A percentile compares a stretch with the other conserved stretches of the same genome.
Evolutionary conservation across 2,329 filamentous ascomycete genomes (phyloP).

Genomic region (Coleophoma eucalyptorum): DNA sequence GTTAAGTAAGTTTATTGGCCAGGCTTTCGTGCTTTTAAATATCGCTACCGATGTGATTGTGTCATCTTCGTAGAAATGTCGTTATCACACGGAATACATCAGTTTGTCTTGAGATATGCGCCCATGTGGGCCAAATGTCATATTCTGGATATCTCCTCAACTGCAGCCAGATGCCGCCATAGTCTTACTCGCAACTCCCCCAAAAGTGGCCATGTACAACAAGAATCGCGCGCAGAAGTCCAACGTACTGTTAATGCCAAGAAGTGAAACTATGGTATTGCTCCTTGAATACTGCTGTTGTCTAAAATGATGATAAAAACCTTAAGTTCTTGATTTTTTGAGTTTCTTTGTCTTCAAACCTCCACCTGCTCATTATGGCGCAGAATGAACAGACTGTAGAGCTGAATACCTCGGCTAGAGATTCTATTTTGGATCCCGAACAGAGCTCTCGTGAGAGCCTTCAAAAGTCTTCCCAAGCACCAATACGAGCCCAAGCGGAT

Average conservation of each 20-base stretch:
- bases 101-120: not conserved
- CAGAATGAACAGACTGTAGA: not conserved
- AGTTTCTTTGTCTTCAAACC: not conserved
- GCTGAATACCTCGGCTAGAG: not conserved
- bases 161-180: not conserved
- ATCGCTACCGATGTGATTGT: no score
- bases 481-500: not conserved
- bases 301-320: not conserved
- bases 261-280: not conserved
- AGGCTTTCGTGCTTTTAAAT: no score
- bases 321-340: not conserved
- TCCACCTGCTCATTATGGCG: not conserved
- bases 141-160: not conserved
- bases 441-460: not conserved
- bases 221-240: not conserved
- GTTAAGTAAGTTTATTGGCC: no score
- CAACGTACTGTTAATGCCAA: not conserved
- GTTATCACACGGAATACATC: not conserved
- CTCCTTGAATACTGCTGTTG: not conserved
- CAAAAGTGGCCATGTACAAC: not conserved
- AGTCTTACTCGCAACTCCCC: not conserved
- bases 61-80: not conserved
- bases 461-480: not conserved
- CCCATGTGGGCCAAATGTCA: not conserved
- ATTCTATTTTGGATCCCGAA: not conserved